Evolutionary conservation across 225 moss, liverwort and hornwort genomes (phyloP).

Genomic region (Lunularia cruciata): DNA sequence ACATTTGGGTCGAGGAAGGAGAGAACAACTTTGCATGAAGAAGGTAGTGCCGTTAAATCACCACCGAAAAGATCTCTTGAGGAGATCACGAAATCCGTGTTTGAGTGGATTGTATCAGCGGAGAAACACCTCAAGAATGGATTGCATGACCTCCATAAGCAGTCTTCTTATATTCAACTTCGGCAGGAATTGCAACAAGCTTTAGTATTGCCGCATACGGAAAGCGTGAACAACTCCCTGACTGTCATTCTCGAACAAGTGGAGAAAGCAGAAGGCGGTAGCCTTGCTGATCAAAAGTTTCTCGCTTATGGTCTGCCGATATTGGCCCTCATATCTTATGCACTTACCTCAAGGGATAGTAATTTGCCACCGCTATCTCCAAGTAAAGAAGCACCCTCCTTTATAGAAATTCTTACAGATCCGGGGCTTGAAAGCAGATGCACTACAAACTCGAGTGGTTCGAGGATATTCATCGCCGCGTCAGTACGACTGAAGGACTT

Average conservation of each 20-base stretch:
- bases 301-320: conserved; percentile 31
- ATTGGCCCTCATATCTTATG: conserved; percentile 31
- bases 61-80: conserved; percentile 11
- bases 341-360: not conserved
- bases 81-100: conserved; percentile 27
- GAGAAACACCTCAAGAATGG: conserved; percentile 2
- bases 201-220: conserved; percentile 36
- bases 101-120: conserved; percentile 27
- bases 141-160: conserved; percentile 22
- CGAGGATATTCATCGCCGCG: conserved; percentile 15
- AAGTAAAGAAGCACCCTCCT: not conserved
- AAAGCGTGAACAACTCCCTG: conserved; percentile 26
- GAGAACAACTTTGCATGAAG: conserved; percentile 2
- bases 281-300: conserved; percentile 20
- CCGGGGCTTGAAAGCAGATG: conserved; percentile 4
- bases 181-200: conserved; percentile 57
- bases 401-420: conserved; percentile 1
- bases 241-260: conserved; percentile 34
- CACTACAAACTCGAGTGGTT: not conserved
- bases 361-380: not conserved
- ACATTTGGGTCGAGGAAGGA: not conserved
- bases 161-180: conserved; percentile 51
- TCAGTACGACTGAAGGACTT: conserved; percentile 15
- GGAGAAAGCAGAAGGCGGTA: conserved; percentile 25
- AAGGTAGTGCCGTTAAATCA: not conserved